These are phyloP conservation scores for Arabis hirsuta DNA, from an alignment of 345 rosid species.

Conservation along the genomic window DNA sequence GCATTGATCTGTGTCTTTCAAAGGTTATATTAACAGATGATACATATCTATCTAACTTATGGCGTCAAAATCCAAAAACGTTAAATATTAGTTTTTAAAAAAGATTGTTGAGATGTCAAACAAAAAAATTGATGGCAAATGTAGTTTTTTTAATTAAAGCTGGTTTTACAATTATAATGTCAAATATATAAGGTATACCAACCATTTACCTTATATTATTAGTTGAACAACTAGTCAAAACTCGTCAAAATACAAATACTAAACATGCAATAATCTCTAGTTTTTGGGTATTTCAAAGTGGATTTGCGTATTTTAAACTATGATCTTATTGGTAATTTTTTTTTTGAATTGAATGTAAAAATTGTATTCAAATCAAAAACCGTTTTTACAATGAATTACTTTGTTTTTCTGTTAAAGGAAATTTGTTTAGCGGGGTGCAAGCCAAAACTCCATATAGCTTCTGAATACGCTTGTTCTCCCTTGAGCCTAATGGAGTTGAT, in stretches of 20 bases:
- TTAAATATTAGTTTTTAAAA: background rate
- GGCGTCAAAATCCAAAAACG: background rate
- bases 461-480: no score
- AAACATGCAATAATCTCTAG: background rate
- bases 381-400: no score
- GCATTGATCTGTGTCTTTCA: background rate
- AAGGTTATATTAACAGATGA: background rate
- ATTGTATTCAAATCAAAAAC: no score
- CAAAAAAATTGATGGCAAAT: background rate
- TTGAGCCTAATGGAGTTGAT: no score
- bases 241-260: background rate
- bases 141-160: background rate
- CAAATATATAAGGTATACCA: slow-evolving; percentile 1
- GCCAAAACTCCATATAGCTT: no score
- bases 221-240: background rate
- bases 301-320: background rate
- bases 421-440: no score
- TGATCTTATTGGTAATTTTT: no score
- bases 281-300: background rate
- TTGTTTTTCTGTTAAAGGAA: no score
- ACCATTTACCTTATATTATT: background rate
- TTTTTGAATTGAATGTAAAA: no score
- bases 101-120: no score
- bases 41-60: background rate
- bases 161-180: background rate